Evolutionary conservation across 345 rosid species (phyloP).

Genomic region (Odontarrhena argentea): DNA sequence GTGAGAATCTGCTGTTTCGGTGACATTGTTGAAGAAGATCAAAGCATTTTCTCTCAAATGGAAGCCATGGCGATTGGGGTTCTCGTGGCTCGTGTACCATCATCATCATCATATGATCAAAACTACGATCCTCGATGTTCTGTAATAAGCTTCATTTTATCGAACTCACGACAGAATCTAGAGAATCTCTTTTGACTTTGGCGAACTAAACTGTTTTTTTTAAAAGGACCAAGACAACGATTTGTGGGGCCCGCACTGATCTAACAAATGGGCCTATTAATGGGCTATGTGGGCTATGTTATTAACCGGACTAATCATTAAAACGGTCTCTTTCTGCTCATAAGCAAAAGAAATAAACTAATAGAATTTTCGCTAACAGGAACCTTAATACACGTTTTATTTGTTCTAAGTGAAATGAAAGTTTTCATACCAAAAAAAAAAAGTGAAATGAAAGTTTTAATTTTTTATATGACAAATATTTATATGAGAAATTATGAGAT

Average conservation of each 20-base stretch:
- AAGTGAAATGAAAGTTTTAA: no score
- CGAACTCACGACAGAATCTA: neutral
- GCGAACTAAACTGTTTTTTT: neutral
- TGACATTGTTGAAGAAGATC: slow-evolving; percentile 50
- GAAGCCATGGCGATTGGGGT: slow-evolving; percentile 48
- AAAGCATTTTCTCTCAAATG: slow-evolving; percentile 57
- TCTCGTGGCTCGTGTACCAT: slow-evolving; percentile 23
- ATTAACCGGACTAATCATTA: no score
- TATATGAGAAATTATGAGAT: no score
- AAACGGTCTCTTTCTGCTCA: no score
- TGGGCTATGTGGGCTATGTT: neutral
- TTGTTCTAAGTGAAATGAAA: no score
- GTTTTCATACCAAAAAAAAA: no score
- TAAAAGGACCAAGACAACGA: neutral
- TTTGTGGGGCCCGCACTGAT: neutral
- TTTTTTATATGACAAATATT: no score
- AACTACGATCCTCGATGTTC: neutral
- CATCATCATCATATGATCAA: neutral
- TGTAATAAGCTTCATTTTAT: neutral
- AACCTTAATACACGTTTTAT: no score
- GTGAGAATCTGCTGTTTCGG: slow-evolving; percentile 34
- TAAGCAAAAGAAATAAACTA: no score
- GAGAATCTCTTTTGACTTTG: neutral
- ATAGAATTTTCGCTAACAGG: no score
- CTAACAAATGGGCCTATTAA: neutral